Conservation (phyloP, 208 protist genomes). For the Trichomonas gallinae region DNA sequence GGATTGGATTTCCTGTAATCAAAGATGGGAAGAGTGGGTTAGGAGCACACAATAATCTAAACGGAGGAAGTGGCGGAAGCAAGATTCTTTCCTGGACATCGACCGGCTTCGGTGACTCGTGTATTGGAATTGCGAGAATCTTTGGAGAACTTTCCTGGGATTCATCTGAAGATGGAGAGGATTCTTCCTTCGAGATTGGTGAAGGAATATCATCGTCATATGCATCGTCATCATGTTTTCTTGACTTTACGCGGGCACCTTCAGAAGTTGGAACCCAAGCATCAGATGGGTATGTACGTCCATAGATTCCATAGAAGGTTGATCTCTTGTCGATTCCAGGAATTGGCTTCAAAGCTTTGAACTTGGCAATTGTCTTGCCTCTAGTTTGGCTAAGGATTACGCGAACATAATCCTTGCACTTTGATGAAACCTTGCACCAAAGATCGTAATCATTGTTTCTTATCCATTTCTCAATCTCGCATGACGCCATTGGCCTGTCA, state of each 20-base stretch:
- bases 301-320: not conserved
- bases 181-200: not conserved
- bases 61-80: not conserved
- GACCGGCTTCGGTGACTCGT: not conserved
- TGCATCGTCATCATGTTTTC: not conserved
- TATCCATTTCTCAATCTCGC: not conserved
- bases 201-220: not conserved
- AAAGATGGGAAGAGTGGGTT: not conserved
- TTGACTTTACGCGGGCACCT: not conserved
- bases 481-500: not conserved
- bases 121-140: not conserved
- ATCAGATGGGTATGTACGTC: not conserved
- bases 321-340: not conserved
- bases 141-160: not conserved
- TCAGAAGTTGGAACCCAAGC: not conserved
- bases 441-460: not conserved
- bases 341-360: not conserved
- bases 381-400: not conserved
- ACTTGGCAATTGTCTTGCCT: not conserved
- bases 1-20: not conserved
- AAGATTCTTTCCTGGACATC: not conserved
- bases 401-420: not conserved
- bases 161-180: not conserved
- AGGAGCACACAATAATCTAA: not conserved
- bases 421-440: not conserved